Evolutionary conservation across 305 asterid genomes (phyloP).

Genomic region (Solanum hybrid): DNA sequence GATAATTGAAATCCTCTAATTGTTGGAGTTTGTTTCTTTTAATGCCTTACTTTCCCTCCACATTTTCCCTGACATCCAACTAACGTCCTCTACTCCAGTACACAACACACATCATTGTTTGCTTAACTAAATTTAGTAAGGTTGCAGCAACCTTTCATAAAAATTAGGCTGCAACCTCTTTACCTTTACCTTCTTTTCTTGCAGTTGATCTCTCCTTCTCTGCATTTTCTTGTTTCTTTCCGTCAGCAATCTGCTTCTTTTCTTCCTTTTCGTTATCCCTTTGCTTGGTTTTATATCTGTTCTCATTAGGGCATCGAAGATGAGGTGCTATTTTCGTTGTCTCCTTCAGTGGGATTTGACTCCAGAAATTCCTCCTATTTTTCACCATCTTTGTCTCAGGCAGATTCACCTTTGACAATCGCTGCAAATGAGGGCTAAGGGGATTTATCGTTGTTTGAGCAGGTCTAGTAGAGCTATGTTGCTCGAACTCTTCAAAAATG

Average conservation of each 20-base stretch:
- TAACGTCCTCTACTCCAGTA: neutral
- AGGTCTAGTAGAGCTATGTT: neutral
- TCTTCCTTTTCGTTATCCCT: neutral
- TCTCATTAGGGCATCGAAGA: neutral
- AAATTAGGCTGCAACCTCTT: neutral
- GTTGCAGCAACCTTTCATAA: neutral
- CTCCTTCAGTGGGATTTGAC: neutral
- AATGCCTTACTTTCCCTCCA: neutral
- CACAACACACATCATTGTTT: neutral
- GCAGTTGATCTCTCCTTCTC: neutral
- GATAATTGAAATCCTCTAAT: neutral
- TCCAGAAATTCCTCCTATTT: neutral
- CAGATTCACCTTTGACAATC: neutral
- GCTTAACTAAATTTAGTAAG: neutral
- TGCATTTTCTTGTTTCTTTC: neutral
- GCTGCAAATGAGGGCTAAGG: neutral
- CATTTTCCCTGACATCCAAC: neutral
- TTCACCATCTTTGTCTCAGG: neutral
- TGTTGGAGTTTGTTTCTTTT: neutral
- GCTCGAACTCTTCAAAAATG: no score
- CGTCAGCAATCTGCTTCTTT: neutral
- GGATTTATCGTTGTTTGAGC: neutral
- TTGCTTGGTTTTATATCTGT: neutral
- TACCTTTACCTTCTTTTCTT: neutral
- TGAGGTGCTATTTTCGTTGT: neutral